Percentiles rank a stretch among this genome's conserved stretches.
phyloP scores from a whole-genome alignment of 1,139 yeast species.

The Kodamaea suecica region DNA sequence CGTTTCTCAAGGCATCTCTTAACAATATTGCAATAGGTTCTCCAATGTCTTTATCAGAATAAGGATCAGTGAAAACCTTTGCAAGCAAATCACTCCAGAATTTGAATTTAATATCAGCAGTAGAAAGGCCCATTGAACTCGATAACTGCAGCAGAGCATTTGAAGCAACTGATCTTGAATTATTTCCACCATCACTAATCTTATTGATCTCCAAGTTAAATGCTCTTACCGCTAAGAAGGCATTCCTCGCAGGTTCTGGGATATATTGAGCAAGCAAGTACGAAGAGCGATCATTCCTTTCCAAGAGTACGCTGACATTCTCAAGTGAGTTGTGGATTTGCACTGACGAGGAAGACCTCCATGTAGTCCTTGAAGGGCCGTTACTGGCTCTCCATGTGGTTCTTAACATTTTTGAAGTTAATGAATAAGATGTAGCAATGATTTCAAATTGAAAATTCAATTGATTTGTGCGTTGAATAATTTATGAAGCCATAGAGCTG shows the following conservation, averaged over 20 bases:
- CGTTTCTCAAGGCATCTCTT: constrained; percentile 47
- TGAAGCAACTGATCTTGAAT: constrained; percentile 30
- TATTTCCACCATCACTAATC: constrained; percentile 47
- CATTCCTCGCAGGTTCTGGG: constrained; percentile 64
- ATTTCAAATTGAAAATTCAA: too few species aligned
- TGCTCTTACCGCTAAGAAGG: constrained; percentile 65
- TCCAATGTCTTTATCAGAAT: constrained; percentile 39
- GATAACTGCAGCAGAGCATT: constrained; percentile 32
- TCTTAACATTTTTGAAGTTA: too few species aligned
- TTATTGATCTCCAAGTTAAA: constrained; percentile 67
- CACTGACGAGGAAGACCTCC: constrained; percentile 6
- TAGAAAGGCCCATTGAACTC: constrained; percentile 38
- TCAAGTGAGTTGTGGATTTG: constrained; percentile 39
- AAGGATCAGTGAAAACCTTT: constrained; percentile 38
- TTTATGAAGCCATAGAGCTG: too few species aligned
- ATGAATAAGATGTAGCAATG: too few species aligned
- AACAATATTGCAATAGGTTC: constrained; percentile 68
- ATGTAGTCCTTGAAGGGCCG: constrained; percentile 1
- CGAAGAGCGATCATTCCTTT: constrained; percentile 60
- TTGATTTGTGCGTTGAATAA: too few species aligned
- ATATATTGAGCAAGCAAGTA: constrained; percentile 65
- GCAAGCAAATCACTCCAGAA: constrained; percentile 59
- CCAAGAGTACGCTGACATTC: constrained; percentile 41
- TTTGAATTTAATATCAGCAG: constrained; percentile 54
- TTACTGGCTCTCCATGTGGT: too few species aligned